Conservation (phyloP, 331 rosid genomes). For the Prunus yedoensis region DNA sequence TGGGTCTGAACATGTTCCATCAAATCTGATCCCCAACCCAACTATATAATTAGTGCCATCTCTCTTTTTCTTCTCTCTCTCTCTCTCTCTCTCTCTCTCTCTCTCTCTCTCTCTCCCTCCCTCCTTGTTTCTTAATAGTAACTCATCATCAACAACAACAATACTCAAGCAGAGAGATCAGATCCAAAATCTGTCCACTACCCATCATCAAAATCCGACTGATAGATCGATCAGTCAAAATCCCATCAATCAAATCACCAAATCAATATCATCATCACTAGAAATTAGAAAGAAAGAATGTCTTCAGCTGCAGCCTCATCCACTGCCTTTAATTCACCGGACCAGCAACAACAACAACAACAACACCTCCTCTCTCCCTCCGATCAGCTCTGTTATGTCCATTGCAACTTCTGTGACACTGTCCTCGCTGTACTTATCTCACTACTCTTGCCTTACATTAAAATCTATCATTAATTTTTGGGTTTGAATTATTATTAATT, state of each 20-base stretch:
- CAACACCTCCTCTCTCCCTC: slow-evolving; percentile 61
- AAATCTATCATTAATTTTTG: too few relatives aligned
- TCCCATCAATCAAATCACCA: slow-evolving; percentile 84
- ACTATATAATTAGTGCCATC: slow-evolving; percentile 28
- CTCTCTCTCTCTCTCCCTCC: slow-evolving; percentile 15
- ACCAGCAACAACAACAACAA: slow-evolving; percentile 21
- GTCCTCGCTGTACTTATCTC: slow-evolving; percentile 66
- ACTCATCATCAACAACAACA: slow-evolving; percentile 29
- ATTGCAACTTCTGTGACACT: slow-evolving; percentile 91
- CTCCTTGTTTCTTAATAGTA: slow-evolving; percentile 25
- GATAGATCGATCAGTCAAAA: slow-evolving; percentile 49
- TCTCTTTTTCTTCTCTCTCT: slow-evolving; percentile 1
- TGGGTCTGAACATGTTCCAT: slow-evolving; percentile 21
- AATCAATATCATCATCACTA: slow-evolving; percentile 3
- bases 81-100: slow-evolving; percentile 4
- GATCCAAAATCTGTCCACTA: slow-evolving; percentile 49
- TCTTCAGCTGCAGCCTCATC: slow-evolving; percentile 37
- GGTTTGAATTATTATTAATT: neutral
- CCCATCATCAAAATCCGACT: slow-evolving; percentile 42
- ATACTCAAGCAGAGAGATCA: slow-evolving; percentile 40
- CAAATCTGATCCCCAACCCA: slow-evolving; percentile 6
- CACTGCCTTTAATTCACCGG: slow-evolving; percentile 65
- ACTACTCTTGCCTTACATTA: neutral
- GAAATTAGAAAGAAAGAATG: slow-evolving; percentile 8
- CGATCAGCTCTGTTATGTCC: slow-evolving; percentile 92